Evolutionary conservation across 805 yeast species (phyloP).

Genomic region (Wickerhamiella allomyrinae): DNA sequence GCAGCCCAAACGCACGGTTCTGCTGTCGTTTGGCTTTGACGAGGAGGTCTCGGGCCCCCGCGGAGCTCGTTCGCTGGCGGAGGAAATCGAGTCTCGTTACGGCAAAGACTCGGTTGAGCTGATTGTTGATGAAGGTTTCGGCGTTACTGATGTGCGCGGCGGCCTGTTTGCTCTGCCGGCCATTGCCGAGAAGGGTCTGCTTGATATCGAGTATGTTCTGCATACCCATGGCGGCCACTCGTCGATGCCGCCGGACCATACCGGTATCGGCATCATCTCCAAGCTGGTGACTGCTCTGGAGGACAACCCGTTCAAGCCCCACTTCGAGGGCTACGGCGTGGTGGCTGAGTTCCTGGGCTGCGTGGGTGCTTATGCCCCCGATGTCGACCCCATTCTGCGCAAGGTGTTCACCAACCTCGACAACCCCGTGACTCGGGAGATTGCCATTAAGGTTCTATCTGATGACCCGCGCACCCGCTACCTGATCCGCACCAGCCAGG

Average conservation of each 20-base stretch:
- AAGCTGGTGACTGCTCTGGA: conserved; percentile 46
- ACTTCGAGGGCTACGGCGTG: conserved; percentile 33
- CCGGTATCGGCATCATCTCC: conserved; percentile 60
- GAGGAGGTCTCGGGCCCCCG: conserved; percentile 56
- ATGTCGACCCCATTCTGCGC: conserved; percentile 1
- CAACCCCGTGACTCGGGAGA: background rate
- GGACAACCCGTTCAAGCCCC: conserved; percentile 35
- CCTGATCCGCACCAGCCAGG: conserved; percentile 43
- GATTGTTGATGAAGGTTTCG: conserved; percentile 60
- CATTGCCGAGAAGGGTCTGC: conserved; percentile 48
- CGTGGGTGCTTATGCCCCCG: conserved; percentile 37
- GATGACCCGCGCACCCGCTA: conserved; percentile 16
- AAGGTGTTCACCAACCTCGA: conserved; percentile 2
- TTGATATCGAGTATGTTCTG: conserved; percentile 36
- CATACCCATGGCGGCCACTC: conserved; percentile 68
- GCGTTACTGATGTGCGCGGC: conserved; percentile 30
- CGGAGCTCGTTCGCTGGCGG: conserved; percentile 45
- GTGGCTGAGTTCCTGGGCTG: conserved; percentile 35
- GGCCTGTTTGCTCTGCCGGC: conserved; percentile 39
- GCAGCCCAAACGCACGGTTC: conserved; percentile 45
- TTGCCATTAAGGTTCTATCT: conserved; percentile 8
- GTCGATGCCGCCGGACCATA: conserved; percentile 68
- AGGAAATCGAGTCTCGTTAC: conserved; percentile 35
- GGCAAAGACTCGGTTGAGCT: conserved; percentile 49
- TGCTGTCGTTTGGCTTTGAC: conserved; percentile 62